Percentiles rank a stretch among this genome's conserved stretches.
These are phyloP conservation scores for Brasilioporus rufonigricans DNA, from an alignment of 768 basidiomycete genomes.

Conservation along the genomic window DNA sequence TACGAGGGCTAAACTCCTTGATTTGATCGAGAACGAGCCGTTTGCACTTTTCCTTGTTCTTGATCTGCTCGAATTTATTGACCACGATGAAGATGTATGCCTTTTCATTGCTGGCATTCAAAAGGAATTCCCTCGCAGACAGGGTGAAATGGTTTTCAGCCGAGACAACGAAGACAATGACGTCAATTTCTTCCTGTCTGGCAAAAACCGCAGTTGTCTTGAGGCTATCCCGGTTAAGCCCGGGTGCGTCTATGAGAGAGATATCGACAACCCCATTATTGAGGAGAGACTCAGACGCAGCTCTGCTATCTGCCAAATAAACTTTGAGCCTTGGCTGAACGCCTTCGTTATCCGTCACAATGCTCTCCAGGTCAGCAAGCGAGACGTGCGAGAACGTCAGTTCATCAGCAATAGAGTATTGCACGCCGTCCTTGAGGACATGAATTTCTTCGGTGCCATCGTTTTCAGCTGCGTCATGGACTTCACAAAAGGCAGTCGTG, in stretches of 20 bases:
- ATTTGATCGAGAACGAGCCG: constrained; percentile 91
- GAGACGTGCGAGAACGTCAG: constrained; percentile 71
- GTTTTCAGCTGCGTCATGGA: constrained; percentile 86
- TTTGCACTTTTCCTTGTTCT: constrained; percentile 91
- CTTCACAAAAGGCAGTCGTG: constrained; percentile 96
- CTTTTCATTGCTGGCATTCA: constrained; percentile 93
- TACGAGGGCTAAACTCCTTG: constrained; percentile 86
- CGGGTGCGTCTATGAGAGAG: constrained; percentile 97
- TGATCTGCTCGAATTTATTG: constrained; percentile 95
- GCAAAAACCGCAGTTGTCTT: constrained; percentile 95
- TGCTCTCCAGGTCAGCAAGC: constrained; percentile 71
- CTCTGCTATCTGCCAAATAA: constrained; percentile 81
- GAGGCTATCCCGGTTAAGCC: constrained; percentile 91
- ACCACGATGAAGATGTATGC: constrained; percentile 98
- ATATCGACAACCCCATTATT: constrained; percentile 97
- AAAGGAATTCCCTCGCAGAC: constrained; percentile 91
- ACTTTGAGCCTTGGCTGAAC: constrained; percentile 75
- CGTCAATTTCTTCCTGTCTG: constrained; percentile 97
- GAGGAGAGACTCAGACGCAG: constrained; percentile 78
- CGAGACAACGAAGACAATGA: constrained; percentile 96
- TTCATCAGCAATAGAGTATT: constrained; percentile 69
- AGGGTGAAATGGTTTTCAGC: constrained; percentile 99
- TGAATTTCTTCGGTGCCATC: constrained; percentile 82
- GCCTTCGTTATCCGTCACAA: constrained; percentile 61
- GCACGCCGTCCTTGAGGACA: constrained; percentile 62